Percentiles rank a stretch among this genome's conserved stretches.
Conservation (phyloP, 352 stramenopile genomes). For the Globisporangium emineosum region DNA sequence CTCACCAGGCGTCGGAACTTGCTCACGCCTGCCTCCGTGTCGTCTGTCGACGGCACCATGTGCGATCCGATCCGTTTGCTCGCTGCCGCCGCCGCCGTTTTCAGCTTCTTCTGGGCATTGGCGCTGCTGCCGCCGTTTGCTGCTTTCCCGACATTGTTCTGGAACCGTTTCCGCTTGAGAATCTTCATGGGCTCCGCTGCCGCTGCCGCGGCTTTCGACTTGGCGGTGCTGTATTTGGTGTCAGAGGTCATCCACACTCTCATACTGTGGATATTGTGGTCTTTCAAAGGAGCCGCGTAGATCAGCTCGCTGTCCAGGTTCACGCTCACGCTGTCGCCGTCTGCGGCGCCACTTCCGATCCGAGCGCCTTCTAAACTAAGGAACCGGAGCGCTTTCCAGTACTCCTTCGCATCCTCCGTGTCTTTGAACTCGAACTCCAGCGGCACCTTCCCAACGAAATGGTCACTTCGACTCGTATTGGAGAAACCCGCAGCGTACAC, state of each 20-base stretch:
- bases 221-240: conserved; percentile 38
- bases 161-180: conserved; percentile 58
- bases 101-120: conserved; percentile 19
- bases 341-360: conserved; percentile 34
- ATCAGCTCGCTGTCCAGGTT: conserved; percentile 58
- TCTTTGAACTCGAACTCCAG: conserved; percentile 46
- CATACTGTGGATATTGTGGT: conserved; percentile 65
- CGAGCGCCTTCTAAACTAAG: conserved; percentile 63
- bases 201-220: conserved; percentile 48
- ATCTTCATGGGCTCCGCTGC: conserved; percentile 36
- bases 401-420: conserved; percentile 48
- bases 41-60: conserved; percentile 25
- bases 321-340: conserved; percentile 39
- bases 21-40: conserved; percentile 33
- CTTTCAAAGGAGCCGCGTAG: conserved; percentile 46
- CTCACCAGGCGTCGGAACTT: conserved; percentile 46
- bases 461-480: conserved; percentile 44
- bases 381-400: conserved; percentile 73
- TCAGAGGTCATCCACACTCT: conserved; percentile 66
- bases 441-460: conserved; percentile 51
- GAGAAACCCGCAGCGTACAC: conserved; percentile 65
- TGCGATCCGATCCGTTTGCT: conserved; percentile 14
- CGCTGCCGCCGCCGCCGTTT: not conserved
- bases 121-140: conserved; percentile 8
- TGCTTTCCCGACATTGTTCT: conserved; percentile 17